Evolutionary conservation across 352 stramenopile genomes (phyloP), one percentile per base, ranked within the genome.

Genomic region (Phytopythium boreale): DNA sequence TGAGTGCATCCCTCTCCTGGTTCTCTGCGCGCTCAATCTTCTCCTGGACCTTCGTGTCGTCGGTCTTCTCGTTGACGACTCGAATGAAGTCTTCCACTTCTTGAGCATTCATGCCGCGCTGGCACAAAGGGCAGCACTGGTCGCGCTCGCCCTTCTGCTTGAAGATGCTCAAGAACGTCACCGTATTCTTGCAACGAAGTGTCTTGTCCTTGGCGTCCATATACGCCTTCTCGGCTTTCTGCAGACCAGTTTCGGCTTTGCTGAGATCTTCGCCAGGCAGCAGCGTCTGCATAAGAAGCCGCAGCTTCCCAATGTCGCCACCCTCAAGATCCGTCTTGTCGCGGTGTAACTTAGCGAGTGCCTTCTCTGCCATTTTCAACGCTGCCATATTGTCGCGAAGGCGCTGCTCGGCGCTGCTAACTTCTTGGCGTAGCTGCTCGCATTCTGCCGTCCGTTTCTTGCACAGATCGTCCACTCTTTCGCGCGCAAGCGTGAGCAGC

Each of bases 131-230:
- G 37, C 88, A 96, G 46, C 81, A 92, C 29, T 90, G 79, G 0
- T 96, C 88, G 29, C 84, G 88, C 10, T 91, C 69, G 9, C 88
- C 88, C 56, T 94, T 95, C 44, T 89, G 80, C 69, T 88, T 92
- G 69, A 90, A 94, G n/a, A 91, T 85, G 11, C 76, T 84, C 27
- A 96, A 68, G 34, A 96, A 96, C 61, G 80, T 82, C 53, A 94
- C 80, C 46, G 88, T 92, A 56, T 91, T 93, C 64, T 88, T 95
- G 55, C 72, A 88, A 27, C 83, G 80, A 50, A 87, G 52, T 1
- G 88, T 88, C 63, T 92, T 95, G 66, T 93, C 84, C 62, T 95
- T 95, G 0, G 87, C 84, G 31, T 91, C 79, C 60, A 90, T 77
- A 50, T 93, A 93, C 37, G 61, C 56, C 29, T 78, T 79, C 52